These are phyloP conservation scores for Candida maltosa DNA, from an alignment of 805 yeast species.

Conservation along the genomic window DNA sequence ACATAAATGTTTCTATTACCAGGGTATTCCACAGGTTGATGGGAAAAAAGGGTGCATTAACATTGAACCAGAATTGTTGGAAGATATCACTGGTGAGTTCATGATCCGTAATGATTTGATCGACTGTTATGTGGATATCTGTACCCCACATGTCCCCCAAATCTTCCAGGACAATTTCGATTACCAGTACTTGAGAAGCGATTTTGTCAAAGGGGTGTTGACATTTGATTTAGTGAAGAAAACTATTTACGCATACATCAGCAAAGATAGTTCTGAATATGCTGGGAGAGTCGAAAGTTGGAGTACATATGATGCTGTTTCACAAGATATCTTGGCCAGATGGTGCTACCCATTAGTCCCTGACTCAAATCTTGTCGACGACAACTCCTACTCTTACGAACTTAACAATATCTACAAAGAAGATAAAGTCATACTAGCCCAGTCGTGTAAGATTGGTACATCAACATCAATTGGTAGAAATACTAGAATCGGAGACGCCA, in stretches of 20 bases:
- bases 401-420: conserved; percentile 88
- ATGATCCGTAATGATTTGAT: conserved; percentile 86
- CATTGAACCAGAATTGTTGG: conserved; percentile 82
- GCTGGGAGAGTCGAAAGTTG: conserved; percentile 95
- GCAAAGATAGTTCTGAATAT: conserved; percentile 66
- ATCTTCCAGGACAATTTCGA: conserved; percentile 96
- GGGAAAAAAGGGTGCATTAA: conserved; percentile 40
- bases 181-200: conserved; percentile 80
- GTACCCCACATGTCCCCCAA: conserved; percentile 92
- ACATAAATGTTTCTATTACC: conserved; percentile 79
- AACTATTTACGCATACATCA: conserved; percentile 83
- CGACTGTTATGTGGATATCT: conserved; percentile 94
- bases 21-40: conserved; percentile 61
- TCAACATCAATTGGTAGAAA: conserved; percentile 80
- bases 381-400: conserved; percentile 75
- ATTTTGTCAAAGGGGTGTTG: conserved; percentile 86
- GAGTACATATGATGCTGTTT: conserved; percentile 88
- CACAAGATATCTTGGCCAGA: conserved; percentile 85
- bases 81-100: conserved; percentile 67
- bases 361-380: conserved; percentile 71
- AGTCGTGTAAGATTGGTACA: conserved; percentile 81
- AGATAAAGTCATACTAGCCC: conserved; percentile 83
- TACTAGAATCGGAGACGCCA: conserved; percentile 72
- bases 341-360: conserved; percentile 93
- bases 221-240: conserved; percentile 88